Percentiles rank a stretch among this genome's conserved stretches.
phyloP scores from a whole-genome alignment of 2,329 filamentous ascomycete species.

The Ophiostoma perfectum region DNA sequence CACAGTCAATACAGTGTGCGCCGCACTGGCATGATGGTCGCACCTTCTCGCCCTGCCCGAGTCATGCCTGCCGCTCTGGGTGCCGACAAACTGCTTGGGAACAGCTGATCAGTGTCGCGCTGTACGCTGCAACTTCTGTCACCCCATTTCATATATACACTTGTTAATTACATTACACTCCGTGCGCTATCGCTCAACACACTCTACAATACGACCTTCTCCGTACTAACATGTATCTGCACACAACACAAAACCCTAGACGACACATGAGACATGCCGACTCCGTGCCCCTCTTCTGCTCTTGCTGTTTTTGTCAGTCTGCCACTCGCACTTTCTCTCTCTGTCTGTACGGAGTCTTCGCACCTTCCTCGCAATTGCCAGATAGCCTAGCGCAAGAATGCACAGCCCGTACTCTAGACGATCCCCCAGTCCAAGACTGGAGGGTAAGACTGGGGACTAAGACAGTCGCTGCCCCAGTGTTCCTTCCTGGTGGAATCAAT shows the following conservation, averaged over 20 bases:
- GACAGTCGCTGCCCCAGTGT: background rate
- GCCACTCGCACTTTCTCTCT: background rate
- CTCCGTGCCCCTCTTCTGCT: slow-evolving; percentile 6
- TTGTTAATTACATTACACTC: background rate
- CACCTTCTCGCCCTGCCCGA: background rate
- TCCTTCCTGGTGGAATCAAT: background rate
- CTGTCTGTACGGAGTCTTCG: background rate
- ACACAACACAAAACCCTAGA: slow-evolving; percentile 5
- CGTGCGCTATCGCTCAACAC: background rate
- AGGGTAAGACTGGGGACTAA: background rate
- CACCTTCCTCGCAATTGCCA: background rate
- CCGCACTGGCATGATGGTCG: background rate
- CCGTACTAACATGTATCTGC: slow-evolving; percentile 4
- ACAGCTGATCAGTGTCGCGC: background rate
- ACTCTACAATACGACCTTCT: background rate
- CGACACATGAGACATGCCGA: background rate
- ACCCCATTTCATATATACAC: too few species aligned
- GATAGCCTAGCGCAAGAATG: background rate
- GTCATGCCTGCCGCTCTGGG: background rate
- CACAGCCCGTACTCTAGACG: background rate
- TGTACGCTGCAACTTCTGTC: background rate
- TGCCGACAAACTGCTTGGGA: background rate
- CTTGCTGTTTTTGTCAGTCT: background rate
- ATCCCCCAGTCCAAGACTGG: background rate
- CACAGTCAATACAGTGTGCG: slow-evolving; percentile 8